Percentiles rank a stretch among this genome's conserved stretches.
Conservation (phyloP, 2,329 filamentous ascomycete species). For the Pyrenophora tritici-repentis region DNA sequence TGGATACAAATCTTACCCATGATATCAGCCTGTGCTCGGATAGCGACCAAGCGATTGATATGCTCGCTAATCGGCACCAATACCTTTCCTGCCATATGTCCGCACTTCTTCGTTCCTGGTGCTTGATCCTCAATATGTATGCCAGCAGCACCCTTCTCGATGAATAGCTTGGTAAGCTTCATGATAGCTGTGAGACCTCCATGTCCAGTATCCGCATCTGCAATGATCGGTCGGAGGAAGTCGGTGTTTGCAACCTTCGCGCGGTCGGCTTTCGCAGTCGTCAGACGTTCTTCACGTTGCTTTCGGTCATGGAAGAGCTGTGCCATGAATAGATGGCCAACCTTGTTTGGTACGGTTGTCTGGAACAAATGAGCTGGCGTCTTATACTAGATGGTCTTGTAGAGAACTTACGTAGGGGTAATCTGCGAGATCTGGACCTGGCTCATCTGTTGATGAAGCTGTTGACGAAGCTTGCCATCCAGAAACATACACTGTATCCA, state of each 20-base stretch:
- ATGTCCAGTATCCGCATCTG: conserved; percentile 96
- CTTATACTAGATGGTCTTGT: neutral
- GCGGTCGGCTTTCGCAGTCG: conserved; percentile 73
- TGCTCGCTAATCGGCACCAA: conserved; percentile 96
- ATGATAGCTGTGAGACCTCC: conserved; percentile 97
- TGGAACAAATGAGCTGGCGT: conserved; percentile 46
- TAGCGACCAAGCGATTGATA: conserved; percentile 95
- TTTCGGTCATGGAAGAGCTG: conserved; percentile 99
- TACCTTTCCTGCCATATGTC: conserved; percentile 98
- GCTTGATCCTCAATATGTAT: conserved; percentile 99
- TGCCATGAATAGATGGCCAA: conserved; percentile 95
- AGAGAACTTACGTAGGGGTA: conserved; percentile 66
- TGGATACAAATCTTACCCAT: conserved; percentile 67
- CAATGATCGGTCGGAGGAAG: conserved; percentile 93
- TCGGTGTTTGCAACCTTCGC: conserved; percentile 78
- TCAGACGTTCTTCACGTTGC: conserved; percentile 92
- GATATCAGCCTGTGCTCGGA: conserved; percentile 96
- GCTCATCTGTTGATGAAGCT: conserved; percentile 91
- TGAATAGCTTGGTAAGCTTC: conserved; percentile 98
- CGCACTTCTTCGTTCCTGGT: conserved; percentile 98
- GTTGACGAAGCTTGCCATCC: conserved; percentile 99
- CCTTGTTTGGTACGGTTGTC: conserved; percentile 98
- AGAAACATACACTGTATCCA: conserved; percentile 98
- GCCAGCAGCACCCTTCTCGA: conserved; percentile 94
- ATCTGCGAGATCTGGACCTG: conserved; percentile 95